These are phyloP conservation scores for Cadophora malorum DNA, from an alignment of 2,329 filamentous ascomycete species.

Conservation along the genomic window DNA sequence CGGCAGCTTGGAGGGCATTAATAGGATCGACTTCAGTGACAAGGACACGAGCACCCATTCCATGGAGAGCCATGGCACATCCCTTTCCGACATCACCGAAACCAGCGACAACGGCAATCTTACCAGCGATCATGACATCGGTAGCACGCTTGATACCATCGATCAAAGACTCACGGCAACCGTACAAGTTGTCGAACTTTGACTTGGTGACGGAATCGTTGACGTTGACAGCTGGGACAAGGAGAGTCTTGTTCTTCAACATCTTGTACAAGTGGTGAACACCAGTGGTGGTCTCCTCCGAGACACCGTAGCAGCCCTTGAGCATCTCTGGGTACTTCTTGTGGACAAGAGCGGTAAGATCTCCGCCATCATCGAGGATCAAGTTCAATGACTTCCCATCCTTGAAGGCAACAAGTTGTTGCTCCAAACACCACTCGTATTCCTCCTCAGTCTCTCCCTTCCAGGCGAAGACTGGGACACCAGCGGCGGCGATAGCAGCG, in stretches of 20 bases:
- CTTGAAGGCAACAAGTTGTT: conserved; percentile 97
- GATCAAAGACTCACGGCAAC: conserved; percentile 97
- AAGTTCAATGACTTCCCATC: conserved; percentile 96
- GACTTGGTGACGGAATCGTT: conserved; percentile 99
- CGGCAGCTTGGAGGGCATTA: conserved; percentile 98
- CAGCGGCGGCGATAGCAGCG: conserved; percentile 85
- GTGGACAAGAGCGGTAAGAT: conserved; percentile 95
- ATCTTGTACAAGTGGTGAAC: conserved; percentile 99
- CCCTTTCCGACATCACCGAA: conserved; percentile 99
- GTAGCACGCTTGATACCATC: conserved; percentile 99
- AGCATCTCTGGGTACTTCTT: conserved; percentile 98
- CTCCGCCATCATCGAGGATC: conserved; percentile 98
- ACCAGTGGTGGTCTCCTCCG: conserved; percentile 99
- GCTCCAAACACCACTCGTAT: conserved; percentile 99
- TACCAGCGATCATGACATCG: conserved; percentile 99
- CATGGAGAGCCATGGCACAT: conserved; percentile 92
- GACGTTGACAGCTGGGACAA: conserved; percentile 97
- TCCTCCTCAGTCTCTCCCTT: conserved; percentile 96
- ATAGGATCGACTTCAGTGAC: conserved; percentile 98
- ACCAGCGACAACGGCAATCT: conserved; percentile 96
- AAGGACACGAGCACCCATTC: conserved; percentile 96
- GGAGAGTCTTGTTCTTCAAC: conserved; percentile 88
- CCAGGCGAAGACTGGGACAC: conserved; percentile 84
- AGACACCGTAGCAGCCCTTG: conserved; percentile 97
- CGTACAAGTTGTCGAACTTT: conserved; percentile 99